A percentile compares a stretch with the other conserved stretches of the same genome.
These are phyloP conservation scores for Eustoma russellianum DNA, from an alignment of 257 asterid species.

Conservation along the genomic window DNA sequence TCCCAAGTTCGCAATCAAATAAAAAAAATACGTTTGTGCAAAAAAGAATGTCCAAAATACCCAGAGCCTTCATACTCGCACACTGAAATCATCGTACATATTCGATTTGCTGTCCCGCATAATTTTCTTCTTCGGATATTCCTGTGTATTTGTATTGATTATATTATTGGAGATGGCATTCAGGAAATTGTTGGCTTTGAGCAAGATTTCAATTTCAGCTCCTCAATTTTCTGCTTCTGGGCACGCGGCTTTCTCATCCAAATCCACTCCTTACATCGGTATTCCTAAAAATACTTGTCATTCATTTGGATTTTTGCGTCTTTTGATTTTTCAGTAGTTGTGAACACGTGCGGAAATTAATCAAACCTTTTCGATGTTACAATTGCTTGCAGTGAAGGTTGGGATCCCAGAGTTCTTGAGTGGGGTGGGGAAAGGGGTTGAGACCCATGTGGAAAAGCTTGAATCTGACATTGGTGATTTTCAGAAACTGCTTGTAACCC, in stretches of 20 bases:
- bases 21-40: too few relatives aligned
- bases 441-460: conserved; percentile 57
- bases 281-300: not conserved
- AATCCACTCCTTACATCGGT: conserved; percentile 24
- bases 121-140: too few relatives aligned
- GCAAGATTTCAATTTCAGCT: not conserved
- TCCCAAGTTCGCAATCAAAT: too few relatives aligned
- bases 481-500: conserved; percentile 60
- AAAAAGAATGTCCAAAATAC: too few relatives aligned
- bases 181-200: not conserved
- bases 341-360: not conserved
- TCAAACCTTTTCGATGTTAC: not conserved
- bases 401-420: conserved; percentile 83
- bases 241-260: conserved; percentile 18
- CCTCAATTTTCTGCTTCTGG: conserved; percentile 11
- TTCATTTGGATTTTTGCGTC: too few relatives aligned
- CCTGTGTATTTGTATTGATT: too few relatives aligned
- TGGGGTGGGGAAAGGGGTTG: conserved; percentile 72
- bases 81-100: too few relatives aligned
- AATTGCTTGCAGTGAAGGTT: conserved; percentile 47
- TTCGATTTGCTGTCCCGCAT: too few relatives aligned
- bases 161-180: conserved; percentile 5
- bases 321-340: not conserved
- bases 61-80: too few relatives aligned
- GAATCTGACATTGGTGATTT: conserved; percentile 67